phyloP scores from a whole-genome alignment of 2,329 filamentous ascomycete genomes.

The Didymella exigua region DNA sequence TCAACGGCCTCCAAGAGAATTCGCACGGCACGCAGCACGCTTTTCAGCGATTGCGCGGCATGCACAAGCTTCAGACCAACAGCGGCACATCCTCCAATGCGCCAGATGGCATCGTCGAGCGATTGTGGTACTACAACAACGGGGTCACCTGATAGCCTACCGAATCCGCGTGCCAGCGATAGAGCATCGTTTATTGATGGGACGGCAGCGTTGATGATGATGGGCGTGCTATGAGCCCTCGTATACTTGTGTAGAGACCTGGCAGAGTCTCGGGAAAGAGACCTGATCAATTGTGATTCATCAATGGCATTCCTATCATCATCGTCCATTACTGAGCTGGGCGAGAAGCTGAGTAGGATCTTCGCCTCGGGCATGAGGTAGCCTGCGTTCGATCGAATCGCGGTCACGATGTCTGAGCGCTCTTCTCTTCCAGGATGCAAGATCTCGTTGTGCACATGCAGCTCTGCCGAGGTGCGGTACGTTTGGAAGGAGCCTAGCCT shows the following conservation, averaged over 20 bases:
- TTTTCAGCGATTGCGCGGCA: slow-evolving; percentile 70
- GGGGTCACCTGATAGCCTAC: slow-evolving; percentile 80
- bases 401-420: slow-evolving; percentile 86
- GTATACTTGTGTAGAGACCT: slow-evolving; percentile 71
- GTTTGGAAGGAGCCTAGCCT: slow-evolving; percentile 95
- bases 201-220: slow-evolving; percentile 87
- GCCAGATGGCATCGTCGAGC: slow-evolving; percentile 91
- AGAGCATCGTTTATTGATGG: slow-evolving; percentile 88
- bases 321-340: slow-evolving; percentile 78
- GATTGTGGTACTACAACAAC: slow-evolving; percentile 81
- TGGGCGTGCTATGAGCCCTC: slow-evolving; percentile 73
- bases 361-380: slow-evolving; percentile 79
- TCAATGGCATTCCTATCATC: slow-evolving; percentile 74
- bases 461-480: slow-evolving; percentile 86
- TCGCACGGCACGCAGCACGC: slow-evolving; percentile 76
- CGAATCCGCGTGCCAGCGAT: slow-evolving; percentile 78
- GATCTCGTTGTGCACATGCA: slow-evolving; percentile 90
- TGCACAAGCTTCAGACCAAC: slow-evolving; percentile 85
- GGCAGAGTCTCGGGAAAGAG: slow-evolving; percentile 73
- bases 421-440: slow-evolving; percentile 89
- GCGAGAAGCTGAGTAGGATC: slow-evolving; percentile 81
- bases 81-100: slow-evolving; percentile 86
- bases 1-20: slow-evolving; percentile 85
- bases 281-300: slow-evolving; percentile 76
- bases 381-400: slow-evolving; percentile 84